Evolutionary conservation across 345 rosid species (phyloP), one percentile per base, ranked within the genome.

Genomic region (Eucalyptus melliodora): DNA sequence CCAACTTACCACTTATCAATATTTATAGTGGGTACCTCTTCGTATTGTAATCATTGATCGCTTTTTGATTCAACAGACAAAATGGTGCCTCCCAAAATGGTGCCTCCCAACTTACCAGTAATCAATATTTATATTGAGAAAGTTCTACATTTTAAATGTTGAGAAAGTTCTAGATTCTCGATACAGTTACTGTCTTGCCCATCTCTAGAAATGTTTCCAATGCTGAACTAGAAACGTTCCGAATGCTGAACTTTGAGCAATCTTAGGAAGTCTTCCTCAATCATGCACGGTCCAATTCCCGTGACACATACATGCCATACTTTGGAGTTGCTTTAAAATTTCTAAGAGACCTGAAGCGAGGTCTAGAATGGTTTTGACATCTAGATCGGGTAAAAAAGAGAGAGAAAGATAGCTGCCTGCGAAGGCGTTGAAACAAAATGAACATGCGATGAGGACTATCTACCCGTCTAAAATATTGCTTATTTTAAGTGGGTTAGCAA

Each of bases 161-260:
- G n/a, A n/a, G n/a, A n/a, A n/a, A n/a, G n/a, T n/a, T n/a, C 1
- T 53, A 53, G 2, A 53, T 53, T 53, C 11, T 3, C 1, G 5
- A 2, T 4, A 53, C 5, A 2, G 2, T 53, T 53, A 19, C 24
- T 0, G 5, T 19, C 24, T 53, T 53, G 2, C 24, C 24, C 9
- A 0, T 8, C 5, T 19, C 23, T 50, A 50, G 16, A 7, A 53
- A 53, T 0, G 5, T 53, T 53, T 2, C 2, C 5, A 7, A 53
- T 7, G 59, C 59, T 53, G 59, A 19, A 53, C 59, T 53, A 44
- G 47, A 7, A 53, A 53, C 9, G 2, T 53, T 19, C 10, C 0
- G 24, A 7, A 53, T 7, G 59, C 59, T 53, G 59, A 21, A 53
- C 59, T 53, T 53, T 53, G 59, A 53, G 59, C 9, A 2, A 19